These are phyloP conservation scores for Aquilaria yunnanensis DNA, from an alignment of 345 rosid genomes.

Conservation along the genomic window DNA sequence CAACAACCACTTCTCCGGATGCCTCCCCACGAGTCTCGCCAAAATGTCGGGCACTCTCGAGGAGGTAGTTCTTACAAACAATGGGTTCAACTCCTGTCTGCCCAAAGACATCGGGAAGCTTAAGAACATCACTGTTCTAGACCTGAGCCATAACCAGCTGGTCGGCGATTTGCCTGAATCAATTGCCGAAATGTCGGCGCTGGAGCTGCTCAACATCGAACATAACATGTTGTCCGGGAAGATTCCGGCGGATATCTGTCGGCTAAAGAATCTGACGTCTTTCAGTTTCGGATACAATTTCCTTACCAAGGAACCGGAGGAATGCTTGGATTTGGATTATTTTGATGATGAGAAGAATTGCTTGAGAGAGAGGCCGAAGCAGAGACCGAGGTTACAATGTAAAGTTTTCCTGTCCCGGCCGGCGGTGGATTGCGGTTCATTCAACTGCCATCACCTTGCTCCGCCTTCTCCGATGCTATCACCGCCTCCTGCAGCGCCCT, in stretches of 20 bases:
- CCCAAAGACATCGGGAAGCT: conserved; percentile 57
- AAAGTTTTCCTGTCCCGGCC: conserved; percentile 1
- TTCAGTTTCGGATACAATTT: conserved; percentile 47
- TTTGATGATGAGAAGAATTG: conserved; percentile 46
- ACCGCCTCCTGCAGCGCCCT: not conserved
- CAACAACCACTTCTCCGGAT: conserved; percentile 47
- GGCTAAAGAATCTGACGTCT: conserved; percentile 31
- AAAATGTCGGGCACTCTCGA: conserved; percentile 40
- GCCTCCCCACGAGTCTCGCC: conserved; percentile 57
- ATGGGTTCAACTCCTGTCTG: conserved; percentile 50
- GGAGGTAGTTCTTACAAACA: conserved; percentile 48
- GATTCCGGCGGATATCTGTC: conserved; percentile 39
- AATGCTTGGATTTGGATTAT: conserved; percentile 21
- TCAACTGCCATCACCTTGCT: conserved; percentile 40
- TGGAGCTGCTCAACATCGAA: conserved; percentile 35
- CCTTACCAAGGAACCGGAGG: conserved; percentile 45
- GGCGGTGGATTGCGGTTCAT: conserved; percentile 38
- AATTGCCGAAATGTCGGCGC: conserved; percentile 22
- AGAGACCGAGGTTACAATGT: conserved; percentile 32
- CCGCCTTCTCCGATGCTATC: not conserved
- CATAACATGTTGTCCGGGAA: conserved; percentile 41
- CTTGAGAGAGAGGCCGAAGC: conserved; percentile 38
- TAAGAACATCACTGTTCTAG: conserved; percentile 40
- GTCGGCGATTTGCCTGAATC: conserved; percentile 37
- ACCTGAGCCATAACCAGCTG: conserved; percentile 38